Base-by-base conservation (phyloP, 768 basidiomycete genomes). In the Lentinula sp. region DNA sequence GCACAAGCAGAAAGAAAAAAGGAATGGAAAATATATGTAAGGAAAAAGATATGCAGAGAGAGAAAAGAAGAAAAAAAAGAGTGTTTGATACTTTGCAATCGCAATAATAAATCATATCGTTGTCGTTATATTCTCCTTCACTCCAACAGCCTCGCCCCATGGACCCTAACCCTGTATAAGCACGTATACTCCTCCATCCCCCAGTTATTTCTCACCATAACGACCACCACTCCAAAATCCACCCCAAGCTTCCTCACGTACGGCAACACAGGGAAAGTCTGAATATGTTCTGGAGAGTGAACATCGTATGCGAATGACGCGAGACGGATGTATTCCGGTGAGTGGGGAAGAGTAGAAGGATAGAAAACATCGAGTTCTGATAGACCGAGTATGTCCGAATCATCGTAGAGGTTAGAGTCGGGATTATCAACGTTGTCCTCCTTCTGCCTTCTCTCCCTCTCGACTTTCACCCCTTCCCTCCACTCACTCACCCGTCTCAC, bases 191-290 rank as follows among this genome's bases (percentile, higher is more conserved):
- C 85, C 5, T 80, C 78, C 72, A 79, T 78, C 45, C 95, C 96
- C 88, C 94, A 98, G 70, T 98, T 99, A 69, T 78, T 89, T 73
- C 85, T 80, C 65, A 98, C 78, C 64, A 84, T 76, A 68, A 97
- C 77, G 61, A 88, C 85, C 31, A 98, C 90, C 57, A 96, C 76
- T 1, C 91, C 91, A 66, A 96, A 89, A 70, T 95, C 93, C 42
- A 97, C 75, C 6, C 81, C 86, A 7, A 95, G 78, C 6, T 83
- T 82, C 60, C 75, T 78, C 39, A 95, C 79, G 57, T 88, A 87
- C 60, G 78, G 74, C 1, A 81, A 79, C 18, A 91, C 84, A n/a
- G 86, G 78, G 78, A 93, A 94, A 1, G 86, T 91, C 75, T 95
- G 93, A 23, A 93, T 79, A 61, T 87, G 83, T 48, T 77, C 77